Evolutionary conservation across 2,329 filamentous ascomycete species (phyloP).

Genomic region (Verticillium longisporum): DNA sequence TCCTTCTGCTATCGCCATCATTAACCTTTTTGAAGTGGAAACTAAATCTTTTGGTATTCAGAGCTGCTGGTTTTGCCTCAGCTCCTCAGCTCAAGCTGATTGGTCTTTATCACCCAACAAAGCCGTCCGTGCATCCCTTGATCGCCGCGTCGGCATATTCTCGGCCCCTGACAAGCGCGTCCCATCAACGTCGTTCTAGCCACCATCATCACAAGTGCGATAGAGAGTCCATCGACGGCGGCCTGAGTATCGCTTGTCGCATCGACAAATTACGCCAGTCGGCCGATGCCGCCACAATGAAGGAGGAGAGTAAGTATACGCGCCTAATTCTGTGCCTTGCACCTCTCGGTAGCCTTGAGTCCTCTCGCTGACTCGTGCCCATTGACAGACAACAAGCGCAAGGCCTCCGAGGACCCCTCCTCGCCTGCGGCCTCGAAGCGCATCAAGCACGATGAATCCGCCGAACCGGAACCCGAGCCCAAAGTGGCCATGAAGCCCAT

Average conservation of each 20-base stretch:
- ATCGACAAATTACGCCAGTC: background rate
- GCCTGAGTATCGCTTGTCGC: background rate
- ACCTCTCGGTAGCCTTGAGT: background rate
- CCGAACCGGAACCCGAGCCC: slow-evolving; percentile 42
- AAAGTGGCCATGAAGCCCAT: slow-evolving; percentile 56
- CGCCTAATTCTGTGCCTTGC: background rate
- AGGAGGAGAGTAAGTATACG: slow-evolving; percentile 30
- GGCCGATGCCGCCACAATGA: slow-evolving; percentile 8
- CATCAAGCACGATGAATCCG: slow-evolving; percentile 42
- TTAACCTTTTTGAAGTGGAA: background rate
- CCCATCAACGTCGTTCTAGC: background rate
- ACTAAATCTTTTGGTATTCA: no score
- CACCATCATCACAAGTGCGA: background rate
- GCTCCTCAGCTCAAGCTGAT: background rate
- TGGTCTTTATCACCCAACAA: background rate
- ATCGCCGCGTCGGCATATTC: background rate
- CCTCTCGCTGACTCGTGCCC: background rate
- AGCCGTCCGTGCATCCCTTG: background rate
- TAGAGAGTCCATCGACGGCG: background rate
- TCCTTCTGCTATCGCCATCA: background rate
- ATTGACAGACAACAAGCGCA: slow-evolving; percentile 54
- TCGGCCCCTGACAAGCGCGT: background rate
- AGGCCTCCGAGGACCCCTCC: slow-evolving; percentile 60
- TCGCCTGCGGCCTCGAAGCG: slow-evolving; percentile 59
- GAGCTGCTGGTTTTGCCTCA: no score